A percentile compares a stretch with the other conserved stretches of the same genome.
Conservation (phyloP, 192 early-diverging fungal genomes). For the Linnemannia elongata region DNA sequence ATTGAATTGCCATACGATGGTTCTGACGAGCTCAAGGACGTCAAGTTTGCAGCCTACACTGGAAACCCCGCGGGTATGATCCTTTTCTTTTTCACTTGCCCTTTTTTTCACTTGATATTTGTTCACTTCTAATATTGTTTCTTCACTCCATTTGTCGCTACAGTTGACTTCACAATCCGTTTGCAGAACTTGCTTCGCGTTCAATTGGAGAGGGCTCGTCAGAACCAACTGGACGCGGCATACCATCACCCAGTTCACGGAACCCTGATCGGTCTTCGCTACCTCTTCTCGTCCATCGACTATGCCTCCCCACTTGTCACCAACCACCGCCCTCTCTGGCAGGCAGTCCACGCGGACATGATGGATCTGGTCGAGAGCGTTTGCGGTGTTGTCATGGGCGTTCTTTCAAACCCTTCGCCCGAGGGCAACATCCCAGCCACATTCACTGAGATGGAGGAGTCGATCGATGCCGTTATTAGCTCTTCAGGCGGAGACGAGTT, state of each 20-base stretch:
- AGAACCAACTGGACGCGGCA: conserved; percentile 66
- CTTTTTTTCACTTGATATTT: background rate
- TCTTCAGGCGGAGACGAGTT: conserved; percentile 58
- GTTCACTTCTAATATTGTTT: background rate
- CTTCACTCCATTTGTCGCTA: background rate
- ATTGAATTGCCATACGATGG: conserved; percentile 43
- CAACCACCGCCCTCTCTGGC: conserved; percentile 64
- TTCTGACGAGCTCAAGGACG: conserved; percentile 14
- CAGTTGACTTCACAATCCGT: conserved; percentile 67
- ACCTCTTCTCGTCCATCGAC: conserved; percentile 74
- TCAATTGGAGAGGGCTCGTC: conserved; percentile 62
- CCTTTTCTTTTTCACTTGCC: background rate
- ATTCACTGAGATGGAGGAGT: conserved; percentile 78
- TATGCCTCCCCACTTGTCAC: conserved; percentile 62
- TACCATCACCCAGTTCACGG: conserved; percentile 70
- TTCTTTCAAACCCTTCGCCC: conserved; percentile 84
- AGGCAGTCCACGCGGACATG: conserved; percentile 59
- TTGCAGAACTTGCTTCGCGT: conserved; percentile 64
- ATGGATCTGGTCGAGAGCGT: conserved; percentile 66
- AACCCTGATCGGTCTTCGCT: conserved; percentile 67
- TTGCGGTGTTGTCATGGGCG: conserved; percentile 72
- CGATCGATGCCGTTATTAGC: conserved; percentile 63
- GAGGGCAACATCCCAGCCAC: conserved; percentile 92
- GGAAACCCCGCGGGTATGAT: conserved; percentile 35
- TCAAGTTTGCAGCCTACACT: conserved; percentile 22